Conservation (phyloP, 257 asterid genomes). For the Ballota nigra region DNA sequence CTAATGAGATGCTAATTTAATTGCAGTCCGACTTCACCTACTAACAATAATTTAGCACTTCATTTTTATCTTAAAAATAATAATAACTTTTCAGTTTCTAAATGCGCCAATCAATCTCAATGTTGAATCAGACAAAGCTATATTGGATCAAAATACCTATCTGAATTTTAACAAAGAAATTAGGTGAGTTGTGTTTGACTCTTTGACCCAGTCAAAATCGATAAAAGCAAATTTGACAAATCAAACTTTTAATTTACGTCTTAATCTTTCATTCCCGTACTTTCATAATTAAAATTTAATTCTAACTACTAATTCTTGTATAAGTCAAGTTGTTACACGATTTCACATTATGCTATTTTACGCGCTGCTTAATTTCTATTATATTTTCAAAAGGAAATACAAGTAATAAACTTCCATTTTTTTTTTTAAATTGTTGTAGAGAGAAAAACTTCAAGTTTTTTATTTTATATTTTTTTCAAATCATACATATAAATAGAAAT, state of each 20-base stretch:
- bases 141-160: too few relatives aligned
- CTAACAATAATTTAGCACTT: not conserved
- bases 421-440: too few relatives aligned
- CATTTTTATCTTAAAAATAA: not conserved
- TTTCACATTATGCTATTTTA: too few relatives aligned
- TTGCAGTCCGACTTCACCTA: not conserved
- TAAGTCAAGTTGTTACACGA: too few relatives aligned
- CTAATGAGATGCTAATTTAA: not conserved
- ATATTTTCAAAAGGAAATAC: too few relatives aligned
- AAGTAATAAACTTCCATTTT: too few relatives aligned
- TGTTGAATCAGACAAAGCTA: not conserved
- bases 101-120: not conserved
- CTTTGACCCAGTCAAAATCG: not conserved
- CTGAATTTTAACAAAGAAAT: too few relatives aligned
- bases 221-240: not conserved
- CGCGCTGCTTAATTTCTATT: too few relatives aligned
- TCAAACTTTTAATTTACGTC: not conserved
- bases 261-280: not conserved
- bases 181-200: not conserved
- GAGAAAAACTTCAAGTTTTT: too few relatives aligned
- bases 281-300: not conserved
- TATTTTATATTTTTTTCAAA: too few relatives aligned
- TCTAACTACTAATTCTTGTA: too few relatives aligned
- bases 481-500: too few relatives aligned
- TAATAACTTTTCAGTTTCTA: not conserved